A percentile compares a stretch with the other conserved stretches of the same genome.
phyloP scores from a whole-genome alignment of 2,329 filamentous ascomycete genomes.

The Helotiales sp. region DNA sequence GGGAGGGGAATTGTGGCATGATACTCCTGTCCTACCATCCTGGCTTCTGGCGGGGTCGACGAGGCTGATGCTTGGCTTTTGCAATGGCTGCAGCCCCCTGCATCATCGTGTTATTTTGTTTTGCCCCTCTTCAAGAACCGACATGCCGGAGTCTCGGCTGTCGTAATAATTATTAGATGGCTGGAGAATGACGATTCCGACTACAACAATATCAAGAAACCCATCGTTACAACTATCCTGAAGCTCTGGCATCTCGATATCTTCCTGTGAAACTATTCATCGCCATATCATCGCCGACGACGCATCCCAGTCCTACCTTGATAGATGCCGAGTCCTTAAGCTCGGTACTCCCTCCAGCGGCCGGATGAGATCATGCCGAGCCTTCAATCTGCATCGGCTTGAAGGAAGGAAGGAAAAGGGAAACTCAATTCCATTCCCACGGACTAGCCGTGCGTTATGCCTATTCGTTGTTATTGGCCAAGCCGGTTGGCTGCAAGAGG shows the following conservation, averaged over 20 bases:
- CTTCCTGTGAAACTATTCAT: neutral
- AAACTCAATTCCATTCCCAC: neutral
- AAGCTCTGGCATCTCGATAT: too few species aligned
- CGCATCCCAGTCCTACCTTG: too few species aligned
- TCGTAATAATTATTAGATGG: neutral
- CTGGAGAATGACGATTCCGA: neutral
- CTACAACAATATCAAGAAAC: neutral
- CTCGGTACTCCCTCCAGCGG: neutral
- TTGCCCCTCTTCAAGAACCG: too few species aligned
- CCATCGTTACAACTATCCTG: neutral
- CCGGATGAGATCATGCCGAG: conserved; percentile 8
- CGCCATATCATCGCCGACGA: neutral
- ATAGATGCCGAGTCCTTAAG: neutral
- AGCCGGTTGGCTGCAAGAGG: neutral
- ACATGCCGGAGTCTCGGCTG: neutral
- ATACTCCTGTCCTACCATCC: neutral
- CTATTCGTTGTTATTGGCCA: neutral
- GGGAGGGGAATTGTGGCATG: neutral
- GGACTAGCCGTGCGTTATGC: too few species aligned
- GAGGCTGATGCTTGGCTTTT: neutral
- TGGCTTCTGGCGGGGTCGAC: neutral
- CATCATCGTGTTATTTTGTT: neutral
- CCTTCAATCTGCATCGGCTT: neutral
- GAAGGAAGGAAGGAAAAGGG: neutral
- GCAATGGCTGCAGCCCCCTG: neutral